These are phyloP conservation scores for Vanrija humicola DNA, from an alignment of 1,284 basidiomycete genomes.

Conservation along the genomic window DNA sequence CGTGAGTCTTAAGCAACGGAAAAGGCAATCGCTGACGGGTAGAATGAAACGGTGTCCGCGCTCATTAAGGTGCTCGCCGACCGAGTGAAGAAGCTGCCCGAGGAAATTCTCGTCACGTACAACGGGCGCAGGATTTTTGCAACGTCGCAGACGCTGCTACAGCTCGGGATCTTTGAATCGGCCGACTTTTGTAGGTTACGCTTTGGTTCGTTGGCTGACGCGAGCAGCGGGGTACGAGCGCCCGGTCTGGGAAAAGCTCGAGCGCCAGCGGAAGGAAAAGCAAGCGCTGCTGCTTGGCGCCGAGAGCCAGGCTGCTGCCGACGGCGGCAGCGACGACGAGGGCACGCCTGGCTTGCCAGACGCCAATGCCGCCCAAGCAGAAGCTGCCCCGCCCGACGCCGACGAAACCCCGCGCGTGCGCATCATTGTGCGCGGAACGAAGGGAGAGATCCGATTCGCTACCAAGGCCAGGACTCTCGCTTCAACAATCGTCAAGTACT, in stretches of 20 bases:
- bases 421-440: slow-evolving; percentile 7
- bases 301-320: not conserved
- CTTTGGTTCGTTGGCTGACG: not conserved
- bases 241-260: slow-evolving; percentile 21
- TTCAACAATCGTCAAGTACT: slow-evolving; percentile 14
- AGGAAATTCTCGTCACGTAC: slow-evolving; percentile 32
- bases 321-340: not conserved
- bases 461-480: slow-evolving; percentile 4
- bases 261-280: slow-evolving; percentile 9
- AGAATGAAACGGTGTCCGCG: slow-evolving; percentile 23
- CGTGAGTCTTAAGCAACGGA: slow-evolving; percentile 17
- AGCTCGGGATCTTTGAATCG: slow-evolving; percentile 23
- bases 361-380: not conserved
- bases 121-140: slow-evolving; percentile 21
- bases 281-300: not conserved
- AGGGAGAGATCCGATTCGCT: slow-evolving; percentile 5
- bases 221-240: slow-evolving; percentile 31
- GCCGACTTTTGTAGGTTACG: slow-evolving; percentile 27
- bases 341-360: not conserved
- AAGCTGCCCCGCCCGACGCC: not conserved
- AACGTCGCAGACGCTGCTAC: slow-evolving; percentile 16
- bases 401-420: not conserved
- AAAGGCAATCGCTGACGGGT: not conserved
- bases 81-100: slow-evolving; percentile 13
- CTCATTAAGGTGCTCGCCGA: slow-evolving; percentile 21